phyloP scores from a whole-genome alignment of 768 basidiomycete species.

The Kondoa subrosea region DNA sequence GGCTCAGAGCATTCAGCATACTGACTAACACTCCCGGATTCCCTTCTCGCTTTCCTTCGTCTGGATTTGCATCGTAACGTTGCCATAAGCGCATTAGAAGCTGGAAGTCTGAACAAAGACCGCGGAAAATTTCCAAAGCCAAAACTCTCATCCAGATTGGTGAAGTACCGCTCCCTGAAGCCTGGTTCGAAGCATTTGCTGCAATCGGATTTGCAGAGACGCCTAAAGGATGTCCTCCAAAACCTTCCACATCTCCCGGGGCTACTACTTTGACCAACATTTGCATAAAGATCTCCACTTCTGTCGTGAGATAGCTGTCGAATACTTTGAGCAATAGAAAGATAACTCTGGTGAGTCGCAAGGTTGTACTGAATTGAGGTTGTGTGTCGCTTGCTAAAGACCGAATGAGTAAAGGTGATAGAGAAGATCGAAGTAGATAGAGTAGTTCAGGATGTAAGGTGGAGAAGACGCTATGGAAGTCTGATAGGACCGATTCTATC shows the following conservation, averaged over 20 bases:
- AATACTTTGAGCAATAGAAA: slow-evolving; percentile 88
- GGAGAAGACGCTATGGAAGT: slow-evolving; percentile 70
- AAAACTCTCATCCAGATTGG: slow-evolving; percentile 80
- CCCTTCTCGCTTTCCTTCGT: background rate
- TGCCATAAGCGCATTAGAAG: slow-evolving; percentile 64
- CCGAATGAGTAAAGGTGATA: slow-evolving; percentile 76
- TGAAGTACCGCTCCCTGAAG: slow-evolving; percentile 31
- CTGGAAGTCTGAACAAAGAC: slow-evolving; percentile 63
- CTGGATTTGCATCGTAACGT: slow-evolving; percentile 42
- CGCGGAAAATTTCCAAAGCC: slow-evolving; percentile 80
- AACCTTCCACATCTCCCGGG: slow-evolving; percentile 33
- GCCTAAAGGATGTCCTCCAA: slow-evolving; percentile 26
- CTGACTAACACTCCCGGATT: slow-evolving; percentile 46
- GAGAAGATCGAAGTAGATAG: slow-evolving; percentile 69
- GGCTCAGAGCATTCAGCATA: slow-evolving; percentile 65
- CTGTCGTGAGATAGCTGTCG: slow-evolving; percentile 56
- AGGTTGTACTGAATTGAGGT: slow-evolving; percentile 60
- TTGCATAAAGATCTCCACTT: slow-evolving; percentile 72
- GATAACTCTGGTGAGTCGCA: slow-evolving; percentile 81
- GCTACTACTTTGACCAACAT: slow-evolving; percentile 35
- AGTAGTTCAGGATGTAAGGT: slow-evolving; percentile 64
- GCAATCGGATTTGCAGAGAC: background rate
- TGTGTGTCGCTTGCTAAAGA: slow-evolving; percentile 48
- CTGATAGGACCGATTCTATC: slow-evolving; percentile 88
- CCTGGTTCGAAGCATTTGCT: slow-evolving; percentile 27